Evolutionary conservation across 495 filamentous ascomycete genomes (phyloP), one percentile per base, ranked within the genome.

Genomic region (Podospora sp.): DNA sequence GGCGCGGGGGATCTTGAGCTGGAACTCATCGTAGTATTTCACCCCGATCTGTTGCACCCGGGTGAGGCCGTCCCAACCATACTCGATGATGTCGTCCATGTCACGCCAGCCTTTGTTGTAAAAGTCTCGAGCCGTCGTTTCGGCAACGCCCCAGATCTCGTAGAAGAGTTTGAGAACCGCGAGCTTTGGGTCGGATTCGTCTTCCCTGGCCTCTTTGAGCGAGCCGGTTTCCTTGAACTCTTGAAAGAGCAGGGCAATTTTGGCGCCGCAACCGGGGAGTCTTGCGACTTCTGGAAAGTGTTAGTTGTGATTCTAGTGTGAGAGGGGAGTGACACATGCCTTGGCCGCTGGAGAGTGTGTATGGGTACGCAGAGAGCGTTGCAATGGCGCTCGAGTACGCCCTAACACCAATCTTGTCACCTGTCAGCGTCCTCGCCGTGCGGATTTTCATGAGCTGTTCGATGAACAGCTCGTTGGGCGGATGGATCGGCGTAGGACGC

Each of bases 11-110:
- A 99, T 91, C 35, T 84, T 85, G 22, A 81, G 75, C 36, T 85
- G 82, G 53, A 99, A 90, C 62, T 98, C 95, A 55, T 96, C 91
- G 74, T 94, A 97, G 75, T 89, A 97, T 74, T 98, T 98, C n/a
- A 98, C 76, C 0, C 95, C 95, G 56, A 99, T 96, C 74, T 98
- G 93, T 75, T 96, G 94, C 1, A 91, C 90, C 18, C 93, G 85
- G 0, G 82, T 89, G 0, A 98, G 82, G 0, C 69, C 77, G 46
- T 82, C 71, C 96, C 96, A 99, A 25, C 91, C 93, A 69, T 89
- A 81, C 70, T 96, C 90, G 64, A 97, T 81, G 7, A 98, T 81
- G 71, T 98, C 94, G 72, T 97, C 93, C 9, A 82, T 65, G 67
- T 83, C 80, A 29, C 82, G 74, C 91, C 92, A 97, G 33, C 90